phyloP scores from a whole-genome alignment of 2,329 filamentous ascomycete genomes.

The Raffaelea ambrosiae region DNA sequence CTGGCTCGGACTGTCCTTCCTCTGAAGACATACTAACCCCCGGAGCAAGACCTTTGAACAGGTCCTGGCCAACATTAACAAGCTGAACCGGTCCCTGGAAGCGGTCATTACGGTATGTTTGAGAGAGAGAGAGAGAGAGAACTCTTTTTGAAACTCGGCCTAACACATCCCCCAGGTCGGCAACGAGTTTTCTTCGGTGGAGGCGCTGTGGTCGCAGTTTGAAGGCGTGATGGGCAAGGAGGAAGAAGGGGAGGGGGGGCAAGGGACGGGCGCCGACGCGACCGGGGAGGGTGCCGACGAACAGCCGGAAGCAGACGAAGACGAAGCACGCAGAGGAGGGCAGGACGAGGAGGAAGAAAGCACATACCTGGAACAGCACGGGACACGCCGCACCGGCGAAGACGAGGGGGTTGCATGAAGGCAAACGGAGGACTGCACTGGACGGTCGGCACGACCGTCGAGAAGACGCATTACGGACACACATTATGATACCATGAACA shows the following conservation, averaged over 20 bases:
- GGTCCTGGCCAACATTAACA: constrained; percentile 92
- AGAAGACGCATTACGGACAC: no score
- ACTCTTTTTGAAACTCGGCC: no score
- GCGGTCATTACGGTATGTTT: constrained; percentile 79
- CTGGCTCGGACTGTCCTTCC: neutral
- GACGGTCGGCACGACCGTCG: no score
- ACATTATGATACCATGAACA: no score
- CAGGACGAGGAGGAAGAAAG: no score
- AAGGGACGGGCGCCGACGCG: constrained; percentile 19
- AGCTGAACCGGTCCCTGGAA: constrained; percentile 84
- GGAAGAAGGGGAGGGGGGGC: constrained; percentile 12
- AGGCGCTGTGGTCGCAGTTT: constrained; percentile 94
- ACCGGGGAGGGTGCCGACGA: neutral
- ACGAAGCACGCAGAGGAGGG: neutral
- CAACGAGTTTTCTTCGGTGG: constrained; percentile 94
- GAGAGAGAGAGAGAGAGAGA: no score
- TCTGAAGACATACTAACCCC: neutral
- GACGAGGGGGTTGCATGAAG: no score
- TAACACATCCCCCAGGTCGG: no score
- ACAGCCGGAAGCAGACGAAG: neutral
- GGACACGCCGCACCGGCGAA: no score
- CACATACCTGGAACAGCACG: no score
- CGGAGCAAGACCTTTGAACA: constrained; percentile 74
- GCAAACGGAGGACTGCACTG: no score
- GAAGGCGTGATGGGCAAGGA: constrained; percentile 84